Evolutionary conservation across 2,329 filamentous ascomycete species (phyloP).

Genomic region (Seiridium cupressi): DNA sequence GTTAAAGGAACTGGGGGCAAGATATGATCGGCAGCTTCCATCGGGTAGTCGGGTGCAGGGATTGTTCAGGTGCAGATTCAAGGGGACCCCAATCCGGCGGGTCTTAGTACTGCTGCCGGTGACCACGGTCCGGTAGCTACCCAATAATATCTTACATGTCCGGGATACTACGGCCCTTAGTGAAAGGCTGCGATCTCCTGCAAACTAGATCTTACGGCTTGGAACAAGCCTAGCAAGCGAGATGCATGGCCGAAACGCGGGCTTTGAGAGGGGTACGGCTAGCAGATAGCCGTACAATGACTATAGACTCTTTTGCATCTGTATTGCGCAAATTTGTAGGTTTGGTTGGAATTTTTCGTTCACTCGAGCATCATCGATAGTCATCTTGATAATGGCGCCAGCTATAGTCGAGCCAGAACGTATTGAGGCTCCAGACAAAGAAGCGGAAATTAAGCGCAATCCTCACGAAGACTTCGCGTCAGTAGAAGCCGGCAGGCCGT

Average conservation of each 20-base stretch:
- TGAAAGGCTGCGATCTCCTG: too few species aligned
- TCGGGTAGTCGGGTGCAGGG: not conserved
- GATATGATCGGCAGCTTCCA: slow-evolving; percentile 1
- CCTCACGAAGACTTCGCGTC: slow-evolving; percentile 14
- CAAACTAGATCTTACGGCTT: too few species aligned
- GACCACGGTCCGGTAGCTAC: too few species aligned
- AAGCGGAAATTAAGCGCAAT: slow-evolving; percentile 17
- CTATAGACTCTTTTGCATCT: not conserved
- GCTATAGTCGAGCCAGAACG: not conserved
- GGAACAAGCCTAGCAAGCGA: too few species aligned
- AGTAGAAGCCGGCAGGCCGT: slow-evolving; percentile 11
- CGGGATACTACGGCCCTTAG: too few species aligned
- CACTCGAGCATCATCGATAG: not conserved
- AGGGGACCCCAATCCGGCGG: not conserved
- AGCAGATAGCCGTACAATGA: not conserved
- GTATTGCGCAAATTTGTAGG: not conserved
- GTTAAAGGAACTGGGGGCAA: not conserved
- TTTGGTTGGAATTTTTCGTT: not conserved
- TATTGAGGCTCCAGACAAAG: slow-evolving; percentile 20
- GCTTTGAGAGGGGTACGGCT: not conserved
- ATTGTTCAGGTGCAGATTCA: not conserved
- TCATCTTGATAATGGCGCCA: not conserved
- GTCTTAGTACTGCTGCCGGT: not conserved
- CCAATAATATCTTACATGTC: too few species aligned
- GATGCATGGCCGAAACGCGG: too few species aligned